Conservation (phyloP, 2,329 filamentous ascomycete species). For the Verticillium klebahnii region DNA sequence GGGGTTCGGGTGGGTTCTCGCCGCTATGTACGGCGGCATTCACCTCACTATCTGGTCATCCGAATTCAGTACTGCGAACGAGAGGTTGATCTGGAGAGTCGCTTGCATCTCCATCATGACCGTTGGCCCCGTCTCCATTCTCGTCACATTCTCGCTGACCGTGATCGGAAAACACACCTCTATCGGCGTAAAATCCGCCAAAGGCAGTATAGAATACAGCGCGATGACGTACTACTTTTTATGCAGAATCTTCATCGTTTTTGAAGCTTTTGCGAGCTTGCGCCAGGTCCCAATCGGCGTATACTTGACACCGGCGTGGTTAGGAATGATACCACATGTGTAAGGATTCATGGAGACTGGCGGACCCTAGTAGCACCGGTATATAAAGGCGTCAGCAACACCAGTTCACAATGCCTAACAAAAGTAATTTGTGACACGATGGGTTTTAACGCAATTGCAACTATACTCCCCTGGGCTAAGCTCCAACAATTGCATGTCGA, state of each 20-base stretch:
- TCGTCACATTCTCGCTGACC: not conserved
- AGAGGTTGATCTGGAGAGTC: not conserved
- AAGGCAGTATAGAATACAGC: fast-evolving
- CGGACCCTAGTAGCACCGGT: too few species aligned
- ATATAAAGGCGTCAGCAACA: too few species aligned
- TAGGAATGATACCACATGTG: not conserved
- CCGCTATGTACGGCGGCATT: not conserved
- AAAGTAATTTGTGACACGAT: too few species aligned
- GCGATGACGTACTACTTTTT: not conserved
- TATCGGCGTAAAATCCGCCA: not conserved
- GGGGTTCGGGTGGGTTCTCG: not conserved
- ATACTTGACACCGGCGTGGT: not conserved
- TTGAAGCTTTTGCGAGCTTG: not conserved
- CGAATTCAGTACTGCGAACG: not conserved
- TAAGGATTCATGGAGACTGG: not conserved
- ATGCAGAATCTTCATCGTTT: not conserved
- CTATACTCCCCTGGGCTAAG: too few species aligned
- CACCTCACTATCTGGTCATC: not conserved
- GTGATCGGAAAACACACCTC: not conserved
- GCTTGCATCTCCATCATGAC: not conserved
- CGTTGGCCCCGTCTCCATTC: not conserved
- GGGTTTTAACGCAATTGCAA: too few species aligned
- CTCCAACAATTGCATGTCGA: too few species aligned
- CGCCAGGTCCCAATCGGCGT: not conserved
- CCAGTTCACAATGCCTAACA: too few species aligned